These are phyloP conservation scores for Naganishia sp. DNA, from an alignment of 1,284 basidiomycete genomes.

Conservation along the genomic window DNA sequence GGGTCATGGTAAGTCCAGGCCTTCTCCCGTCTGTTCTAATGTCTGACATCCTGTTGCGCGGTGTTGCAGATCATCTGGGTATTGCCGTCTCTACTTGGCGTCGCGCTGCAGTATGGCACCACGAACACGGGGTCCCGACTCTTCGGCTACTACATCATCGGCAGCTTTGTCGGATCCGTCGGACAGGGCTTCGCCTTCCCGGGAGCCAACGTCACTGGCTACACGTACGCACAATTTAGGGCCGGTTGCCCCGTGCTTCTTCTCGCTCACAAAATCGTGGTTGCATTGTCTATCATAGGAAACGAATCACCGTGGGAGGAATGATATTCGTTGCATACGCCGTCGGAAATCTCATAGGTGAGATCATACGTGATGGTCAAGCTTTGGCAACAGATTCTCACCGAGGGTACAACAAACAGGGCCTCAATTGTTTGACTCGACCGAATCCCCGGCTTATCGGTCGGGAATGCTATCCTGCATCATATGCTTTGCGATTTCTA, in stretches of 20 bases:
- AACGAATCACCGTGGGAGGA: conserved; percentile 39
- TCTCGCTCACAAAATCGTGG: neutral
- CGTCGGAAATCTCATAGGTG: conserved; percentile 18
- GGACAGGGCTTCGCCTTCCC: conserved; percentile 42
- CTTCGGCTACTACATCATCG: conserved; percentile 45
- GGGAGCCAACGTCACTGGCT: conserved; percentile 42
- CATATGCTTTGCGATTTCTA: conserved; percentile 37
- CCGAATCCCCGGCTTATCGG: conserved; percentile 41
- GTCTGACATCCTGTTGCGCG: neutral
- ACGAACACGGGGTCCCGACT: conserved; percentile 31
- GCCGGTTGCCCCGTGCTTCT: neutral
- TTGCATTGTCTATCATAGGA: conserved; percentile 15
- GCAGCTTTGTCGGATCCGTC: conserved; percentile 42
- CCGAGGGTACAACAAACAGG: neutral
- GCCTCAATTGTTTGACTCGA: conserved; percentile 32
- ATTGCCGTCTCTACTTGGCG: conserved; percentile 2
- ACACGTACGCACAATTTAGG: conserved; percentile 34
- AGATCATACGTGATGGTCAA: neutral
- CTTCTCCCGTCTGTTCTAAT: neutral
- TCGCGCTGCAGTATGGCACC: conserved; percentile 31
- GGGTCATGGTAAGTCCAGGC: conserved; percentile 37
- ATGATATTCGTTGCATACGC: conserved; percentile 37
- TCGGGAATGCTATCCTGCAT: conserved; percentile 44
- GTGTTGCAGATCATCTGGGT: conserved; percentile 39
- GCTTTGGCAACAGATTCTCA: neutral